A percentile compares a stretch with the other conserved stretches of the same genome.
These are phyloP conservation scores for Starmerella kuoi DNA, from an alignment of 805 yeast species.

Conservation along the genomic window DNA sequence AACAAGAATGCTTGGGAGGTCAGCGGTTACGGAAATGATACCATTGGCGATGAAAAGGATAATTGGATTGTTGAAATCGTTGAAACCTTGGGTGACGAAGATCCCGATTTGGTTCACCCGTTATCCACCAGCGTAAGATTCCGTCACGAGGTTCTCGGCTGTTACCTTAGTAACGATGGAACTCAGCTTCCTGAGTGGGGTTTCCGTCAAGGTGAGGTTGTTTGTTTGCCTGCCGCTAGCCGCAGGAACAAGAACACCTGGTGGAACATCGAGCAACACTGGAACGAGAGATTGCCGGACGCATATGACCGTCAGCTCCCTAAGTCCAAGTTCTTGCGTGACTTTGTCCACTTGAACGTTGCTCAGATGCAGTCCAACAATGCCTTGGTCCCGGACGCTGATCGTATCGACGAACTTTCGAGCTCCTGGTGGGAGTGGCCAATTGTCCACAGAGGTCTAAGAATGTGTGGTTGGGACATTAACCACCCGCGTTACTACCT, in stretches of 20 bases:
- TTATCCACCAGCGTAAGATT: conserved; percentile 57
- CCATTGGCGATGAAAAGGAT: conserved; percentile 71
- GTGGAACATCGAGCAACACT: conserved; percentile 73
- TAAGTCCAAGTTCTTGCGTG: conserved; percentile 46
- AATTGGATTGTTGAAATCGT: conserved; percentile 87
- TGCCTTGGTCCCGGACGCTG: conserved; percentile 65
- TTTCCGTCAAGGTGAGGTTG: conserved; percentile 91
- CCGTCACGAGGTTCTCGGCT: conserved; percentile 74
- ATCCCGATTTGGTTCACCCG: conserved; percentile 47
- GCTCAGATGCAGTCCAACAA: conserved; percentile 80
- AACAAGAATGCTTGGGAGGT: conserved; percentile 91
- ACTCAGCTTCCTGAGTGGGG: conserved; percentile 91
- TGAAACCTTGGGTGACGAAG: conserved; percentile 37
- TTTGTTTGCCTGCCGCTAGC: conserved; percentile 44
- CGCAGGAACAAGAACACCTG: conserved; percentile 50
- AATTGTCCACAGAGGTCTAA: conserved; percentile 48
- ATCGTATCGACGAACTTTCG: conserved; percentile 59
- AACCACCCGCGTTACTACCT: conserved; percentile 47
- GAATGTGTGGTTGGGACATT: conserved; percentile 65
- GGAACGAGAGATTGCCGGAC: conserved; percentile 38
- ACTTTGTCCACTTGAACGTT: conserved; percentile 57
- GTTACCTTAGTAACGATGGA: conserved; percentile 87
- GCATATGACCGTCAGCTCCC: conserved; percentile 34
- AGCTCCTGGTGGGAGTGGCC: conserved; percentile 84
- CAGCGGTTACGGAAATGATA: conserved; percentile 71